A percentile compares a stretch with the other conserved stretches of the same genome.
Evolutionary conservation across 352 stramenopile species (phyloP).

Genomic region (Phytophthora uliginosa): DNA sequence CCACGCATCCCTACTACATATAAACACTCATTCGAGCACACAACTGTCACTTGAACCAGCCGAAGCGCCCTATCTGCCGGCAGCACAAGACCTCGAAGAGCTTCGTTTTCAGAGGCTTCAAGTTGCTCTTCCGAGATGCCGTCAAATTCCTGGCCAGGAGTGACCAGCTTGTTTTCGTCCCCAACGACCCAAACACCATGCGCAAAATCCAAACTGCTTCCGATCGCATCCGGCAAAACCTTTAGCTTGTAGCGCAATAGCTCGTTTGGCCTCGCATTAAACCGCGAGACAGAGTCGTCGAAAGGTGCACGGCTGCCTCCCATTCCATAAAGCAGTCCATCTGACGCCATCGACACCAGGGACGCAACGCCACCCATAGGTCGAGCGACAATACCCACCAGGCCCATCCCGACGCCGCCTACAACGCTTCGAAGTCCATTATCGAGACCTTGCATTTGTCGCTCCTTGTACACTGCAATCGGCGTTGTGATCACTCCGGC

Average conservation of each 20-base stretch:
- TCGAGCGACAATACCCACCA: constrained; percentile 83
- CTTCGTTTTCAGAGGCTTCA: constrained; percentile 30
- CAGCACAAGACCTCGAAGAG: constrained; percentile 45
- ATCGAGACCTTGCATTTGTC: constrained; percentile 65
- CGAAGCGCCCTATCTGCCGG: constrained; percentile 33
- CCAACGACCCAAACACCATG: constrained; percentile 73
- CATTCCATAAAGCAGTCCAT: constrained; percentile 79
- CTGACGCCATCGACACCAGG: constrained; percentile 79
- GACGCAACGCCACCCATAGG: constrained; percentile 84
- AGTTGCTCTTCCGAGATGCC: constrained; percentile 38
- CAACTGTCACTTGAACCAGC: constrained; percentile 55
- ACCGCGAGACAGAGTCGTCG: constrained; percentile 41
- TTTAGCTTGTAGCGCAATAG: constrained; percentile 85
- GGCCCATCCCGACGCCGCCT: constrained; percentile 77
- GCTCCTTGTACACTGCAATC: constrained; percentile 80
- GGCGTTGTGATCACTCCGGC: constrained; percentile 83
- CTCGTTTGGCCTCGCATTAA: constrained; percentile 73
- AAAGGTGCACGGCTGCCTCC: constrained; percentile 45
- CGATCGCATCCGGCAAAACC: constrained; percentile 62
- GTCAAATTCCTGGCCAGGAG: constrained; percentile 32
- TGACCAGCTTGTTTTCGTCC: constrained; percentile 25
- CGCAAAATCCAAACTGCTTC: constrained; percentile 63
- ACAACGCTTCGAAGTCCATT: constrained; percentile 74
- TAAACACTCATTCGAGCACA: constrained; percentile 55
- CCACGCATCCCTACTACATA: constrained; percentile 67